phyloP scores from a whole-genome alignment of 441 rosid genomes.

The Pelargonium australe region DNA sequence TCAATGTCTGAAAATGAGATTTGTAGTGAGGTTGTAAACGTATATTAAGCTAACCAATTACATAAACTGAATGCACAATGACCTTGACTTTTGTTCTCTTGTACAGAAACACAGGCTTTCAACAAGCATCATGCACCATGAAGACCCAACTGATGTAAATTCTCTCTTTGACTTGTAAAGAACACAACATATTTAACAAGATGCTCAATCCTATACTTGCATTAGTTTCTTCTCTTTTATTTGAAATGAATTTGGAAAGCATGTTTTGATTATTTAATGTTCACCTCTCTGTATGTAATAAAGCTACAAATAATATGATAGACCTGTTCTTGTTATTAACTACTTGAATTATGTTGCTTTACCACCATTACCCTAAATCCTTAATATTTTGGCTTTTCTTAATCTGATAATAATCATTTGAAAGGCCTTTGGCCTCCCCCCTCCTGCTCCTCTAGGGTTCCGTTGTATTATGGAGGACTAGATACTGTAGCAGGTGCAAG shows the following conservation, averaged over 20 bases:
- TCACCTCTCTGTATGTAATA: background rate
- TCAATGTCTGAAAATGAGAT: background rate
- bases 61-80: background rate
- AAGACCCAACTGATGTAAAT: background rate
- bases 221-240: background rate
- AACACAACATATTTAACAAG: background rate
- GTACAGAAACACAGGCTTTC: background rate
- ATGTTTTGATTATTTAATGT: background rate
- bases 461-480: conserved; percentile 28
- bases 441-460: conserved; percentile 22
- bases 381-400: background rate
- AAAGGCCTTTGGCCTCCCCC: background rate
- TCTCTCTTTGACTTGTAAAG: background rate
- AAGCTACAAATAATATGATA: background rate
- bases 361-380: background rate
- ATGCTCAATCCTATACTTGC: background rate
- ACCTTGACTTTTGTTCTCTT: background rate
- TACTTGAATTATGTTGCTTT: background rate
- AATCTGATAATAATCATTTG: background rate
- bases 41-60: background rate
- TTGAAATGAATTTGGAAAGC: too few species aligned
- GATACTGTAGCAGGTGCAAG: conserved; percentile 49
- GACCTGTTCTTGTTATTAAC: background rate
- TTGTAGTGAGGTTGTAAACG: background rate
- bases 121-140: background rate